Base-by-base conservation (phyloP, 371 early-diverging fungal genomes). In the Syncephalastrum monosporum region DNA sequence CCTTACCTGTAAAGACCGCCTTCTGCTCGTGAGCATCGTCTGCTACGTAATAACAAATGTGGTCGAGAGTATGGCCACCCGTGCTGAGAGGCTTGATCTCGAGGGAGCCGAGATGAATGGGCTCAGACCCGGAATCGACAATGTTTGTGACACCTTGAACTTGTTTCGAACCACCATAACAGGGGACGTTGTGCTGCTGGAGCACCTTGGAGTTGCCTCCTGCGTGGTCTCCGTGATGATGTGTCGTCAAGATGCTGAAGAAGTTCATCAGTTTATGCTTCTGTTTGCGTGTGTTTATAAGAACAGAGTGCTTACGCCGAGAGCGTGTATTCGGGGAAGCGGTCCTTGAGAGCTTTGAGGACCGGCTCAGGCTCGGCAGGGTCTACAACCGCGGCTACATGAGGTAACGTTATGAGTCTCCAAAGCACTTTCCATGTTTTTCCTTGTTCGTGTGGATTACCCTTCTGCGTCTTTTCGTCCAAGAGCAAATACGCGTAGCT, bases 181-280 rank as follows among this genome's bases (percentile, higher is more conserved):
- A 59, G 19, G 53, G 15, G 16, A 68, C 14, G 16, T 29, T 46
- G 42, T 55, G 63, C 33, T 67, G 33, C 51, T 69, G 53, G 17
- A 76, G 56, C 33, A 74, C 48, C 46, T 66, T 80, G 19, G 60
- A 72, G 69, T 93, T 94, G 27, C 94, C 94, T 41, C 86, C 89
- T 21, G 93, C 73, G 60, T 94, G 94, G 69, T 94, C 94, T 61
- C 71, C 70, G 61, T 91, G 91, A 63, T 92, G 91, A 66, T 91
- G 92, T n/a, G 91, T 91, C n/a, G 85, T 88, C 45, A 89, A 75
- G 3, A 91, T 69, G 8, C 81, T 75, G 10, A 25, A 15, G 29
- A 58, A 53, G n/a, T 19, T 41, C 25, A 16, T 24, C 44, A 38
- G 4, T 10, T 5, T 5, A 33, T 33, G 38, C 12, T 5, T 6